These are phyloP conservation scores for Yamadazyma sp. DNA, from an alignment of 805 yeast genomes.

Conservation along the genomic window DNA sequence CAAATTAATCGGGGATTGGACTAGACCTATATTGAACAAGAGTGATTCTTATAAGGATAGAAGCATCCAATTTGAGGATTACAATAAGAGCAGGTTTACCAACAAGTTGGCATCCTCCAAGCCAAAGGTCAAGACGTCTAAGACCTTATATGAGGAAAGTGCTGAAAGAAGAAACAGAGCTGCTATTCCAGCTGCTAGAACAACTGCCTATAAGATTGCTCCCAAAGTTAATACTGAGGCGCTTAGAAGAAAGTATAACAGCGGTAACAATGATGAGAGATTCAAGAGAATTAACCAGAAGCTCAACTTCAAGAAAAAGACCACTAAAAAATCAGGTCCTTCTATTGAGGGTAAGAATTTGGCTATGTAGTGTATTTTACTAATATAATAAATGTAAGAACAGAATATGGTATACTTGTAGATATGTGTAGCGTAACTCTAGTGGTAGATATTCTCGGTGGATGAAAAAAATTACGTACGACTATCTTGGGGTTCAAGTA, in stretches of 20 bases:
- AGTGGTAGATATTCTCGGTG: too few species aligned
- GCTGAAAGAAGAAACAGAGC: slow-evolving; percentile 93
- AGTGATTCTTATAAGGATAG: slow-evolving; percentile 92
- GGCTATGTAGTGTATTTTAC: slow-evolving; percentile 27
- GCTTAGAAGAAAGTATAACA: slow-evolving; percentile 39
- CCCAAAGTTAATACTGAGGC: slow-evolving; percentile 67
- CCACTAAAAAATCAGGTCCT: slow-evolving; percentile 65
- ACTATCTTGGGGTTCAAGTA: too few species aligned
- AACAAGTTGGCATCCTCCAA: slow-evolving; percentile 37
- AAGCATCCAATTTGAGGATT: slow-evolving; percentile 64
- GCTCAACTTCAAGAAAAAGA: slow-evolving; percentile 49
- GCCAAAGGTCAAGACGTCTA: slow-evolving; percentile 35
- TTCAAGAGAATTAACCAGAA: slow-evolving; percentile 73
- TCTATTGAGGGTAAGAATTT: slow-evolving; percentile 73
- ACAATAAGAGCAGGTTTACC: slow-evolving; percentile 57
- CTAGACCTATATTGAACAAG: slow-evolving; percentile 94
- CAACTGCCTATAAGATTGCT: slow-evolving; percentile 86
- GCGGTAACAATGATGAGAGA: slow-evolving; percentile 61
- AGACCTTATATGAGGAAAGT: slow-evolving; percentile 78
- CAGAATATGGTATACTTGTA: too few species aligned
- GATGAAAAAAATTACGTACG: too few species aligned
- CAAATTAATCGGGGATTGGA: slow-evolving; percentile 93
- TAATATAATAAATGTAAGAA: background rate
- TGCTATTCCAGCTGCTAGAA: slow-evolving; percentile 89
- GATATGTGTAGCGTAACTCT: too few species aligned